Base-by-base conservation (phyloP, 2,329 filamentous ascomycete species). In the Pezicula radicicola region DNA sequence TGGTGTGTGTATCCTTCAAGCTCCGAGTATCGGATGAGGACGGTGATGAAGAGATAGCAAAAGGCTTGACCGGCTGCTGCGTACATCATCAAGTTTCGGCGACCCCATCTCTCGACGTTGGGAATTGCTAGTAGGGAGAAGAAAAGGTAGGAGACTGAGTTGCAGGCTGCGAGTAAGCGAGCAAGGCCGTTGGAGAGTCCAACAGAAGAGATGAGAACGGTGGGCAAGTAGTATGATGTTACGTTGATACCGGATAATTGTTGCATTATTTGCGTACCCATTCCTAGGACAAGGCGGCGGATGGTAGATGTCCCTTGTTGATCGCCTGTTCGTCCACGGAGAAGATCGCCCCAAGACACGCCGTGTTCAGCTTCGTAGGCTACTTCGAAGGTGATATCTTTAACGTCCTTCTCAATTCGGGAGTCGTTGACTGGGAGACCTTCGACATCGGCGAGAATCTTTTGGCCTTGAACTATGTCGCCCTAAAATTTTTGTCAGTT, bases 1-100 rank as follows among this genome's bases (percentile, higher is more conserved):
- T 54, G 48, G 25, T 54, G 27, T 7, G 21, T n/a, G 15, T 54
- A 54, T 4, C 52, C 52, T 37, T 41, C 35, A 27, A 48, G 28
- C 16, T 48, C 39, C 7, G 52, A 33, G 25, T 50, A 54, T 13
- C 45, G 48, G 25, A 54, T 47, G 9, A 54, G 48, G 18, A 45
- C 44, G 12, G 52, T 54, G 43, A 54, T 54, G 25, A 51, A 41
- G 9, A 54, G 28, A 35, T 48, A 48, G 53, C 74, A 78, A 3
- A 55, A 60, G 49, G 65, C 63, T 46, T 72, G 68, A 2, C 68
- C 69, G 2, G 55, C 60, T 15, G 65, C 66, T 1, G 68, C 67
- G 18, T 70, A 81, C 64, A 84, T 74, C 75, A 84, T 80, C 64
- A 84, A 71, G 60, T 81, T 81, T 8, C 81, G 71, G 4, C 81